Base-by-base conservation (phyloP, 2,329 filamentous ascomycete genomes). In the Hypoxylon sp. region DNA sequence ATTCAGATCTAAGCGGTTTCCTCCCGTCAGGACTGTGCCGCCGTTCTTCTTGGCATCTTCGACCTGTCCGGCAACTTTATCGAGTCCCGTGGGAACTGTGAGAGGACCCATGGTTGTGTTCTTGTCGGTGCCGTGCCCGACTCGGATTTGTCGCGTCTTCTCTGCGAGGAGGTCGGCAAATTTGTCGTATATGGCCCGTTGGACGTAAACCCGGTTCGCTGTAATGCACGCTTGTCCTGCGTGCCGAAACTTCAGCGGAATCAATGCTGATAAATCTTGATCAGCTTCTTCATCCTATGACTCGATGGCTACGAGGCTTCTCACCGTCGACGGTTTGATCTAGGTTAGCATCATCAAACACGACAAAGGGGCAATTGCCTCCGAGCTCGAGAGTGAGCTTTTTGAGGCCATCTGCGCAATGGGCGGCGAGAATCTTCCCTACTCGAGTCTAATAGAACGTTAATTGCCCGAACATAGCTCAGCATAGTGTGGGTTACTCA, bases 381-480 rank as follows among this genome's bases (percentile, higher is more conserved):
- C 91, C 91, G 0, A 93, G 83, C 78, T 94, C 91, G 77, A 93
- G 86, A 1, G 92, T 82, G 17, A 89, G 84, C 2, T 91, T 91
- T 81, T 93, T 93, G 61, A 92, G 82, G 74, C 88, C 83, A 73
- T 87, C 86, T 10, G 90, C 90, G 2, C 89, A 90, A 11, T 86
- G 84, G 1, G 84, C 81, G 1, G 90, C 88, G 44, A 94, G 85
- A 69, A 91, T 89, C 42, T 88, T 87, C 3, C 93, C 93, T 0
- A 94, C 88, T 0, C 83, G 80, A 0, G 92, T 93, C 73, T 88
- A 90, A 6, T 6, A 5, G 8, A 5, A 20, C 31, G 44, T 75
- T 3, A 76, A 63, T 37, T 1, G 22, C 6, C n/a, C 6, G 1
- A n/a, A 2, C 25, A 14, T 3, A 17, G 11, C 2, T 13, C 6